These are phyloP conservation scores for Elaeis oleifera DNA, from an alignment of 202 grass and related monocot species.

Conservation along the genomic window DNA sequence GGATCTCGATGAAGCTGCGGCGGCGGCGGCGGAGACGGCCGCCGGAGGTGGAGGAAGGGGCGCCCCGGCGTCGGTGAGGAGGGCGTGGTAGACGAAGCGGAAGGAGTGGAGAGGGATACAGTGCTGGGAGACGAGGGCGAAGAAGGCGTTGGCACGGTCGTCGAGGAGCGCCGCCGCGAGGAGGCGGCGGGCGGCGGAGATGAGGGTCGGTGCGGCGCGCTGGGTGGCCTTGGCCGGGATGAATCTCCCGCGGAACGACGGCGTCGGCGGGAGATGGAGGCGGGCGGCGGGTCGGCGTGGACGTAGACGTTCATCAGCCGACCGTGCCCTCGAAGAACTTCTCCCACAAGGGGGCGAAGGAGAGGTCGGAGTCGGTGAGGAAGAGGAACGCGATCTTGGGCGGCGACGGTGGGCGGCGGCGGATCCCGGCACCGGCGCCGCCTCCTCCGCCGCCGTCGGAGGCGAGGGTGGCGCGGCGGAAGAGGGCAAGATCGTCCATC, in stretches of 20 bases:
- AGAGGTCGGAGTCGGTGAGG: slow-evolving; percentile 63
- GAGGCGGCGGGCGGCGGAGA: slow-evolving; percentile 52
- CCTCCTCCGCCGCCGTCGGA: background rate
- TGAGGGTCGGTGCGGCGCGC: slow-evolving; percentile 58
- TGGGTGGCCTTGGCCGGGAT: slow-evolving; percentile 50
- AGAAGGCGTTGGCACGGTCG: slow-evolving; percentile 60
- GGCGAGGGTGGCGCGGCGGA: slow-evolving; percentile 28
- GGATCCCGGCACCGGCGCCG: background rate
- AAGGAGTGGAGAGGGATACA: slow-evolving; percentile 76
- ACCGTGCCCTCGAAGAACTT: slow-evolving; percentile 43
- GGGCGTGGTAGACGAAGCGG: slow-evolving; percentile 33
- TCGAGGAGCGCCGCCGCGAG: slow-evolving; percentile 48
- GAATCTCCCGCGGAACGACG: slow-evolving; percentile 45
- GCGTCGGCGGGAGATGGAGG: slow-evolving; percentile 19
- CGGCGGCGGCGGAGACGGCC: slow-evolving; percentile 5
- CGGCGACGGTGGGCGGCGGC: background rate
- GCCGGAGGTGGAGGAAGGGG: background rate
- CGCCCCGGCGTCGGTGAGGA: slow-evolving; percentile 17
- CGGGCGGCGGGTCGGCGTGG: slow-evolving; percentile 41
- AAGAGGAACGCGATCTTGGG: slow-evolving; percentile 82
- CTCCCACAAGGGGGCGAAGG: slow-evolving; percentile 73
- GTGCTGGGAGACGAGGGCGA: slow-evolving; percentile 56
- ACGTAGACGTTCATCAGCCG: slow-evolving; percentile 42
- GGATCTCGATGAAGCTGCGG: slow-evolving; percentile 82
- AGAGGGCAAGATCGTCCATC: slow-evolving; percentile 81